These are phyloP conservation scores for Aspergillus diversus DNA, from an alignment of 495 filamentous ascomycete genomes.

Conservation along the genomic window DNA sequence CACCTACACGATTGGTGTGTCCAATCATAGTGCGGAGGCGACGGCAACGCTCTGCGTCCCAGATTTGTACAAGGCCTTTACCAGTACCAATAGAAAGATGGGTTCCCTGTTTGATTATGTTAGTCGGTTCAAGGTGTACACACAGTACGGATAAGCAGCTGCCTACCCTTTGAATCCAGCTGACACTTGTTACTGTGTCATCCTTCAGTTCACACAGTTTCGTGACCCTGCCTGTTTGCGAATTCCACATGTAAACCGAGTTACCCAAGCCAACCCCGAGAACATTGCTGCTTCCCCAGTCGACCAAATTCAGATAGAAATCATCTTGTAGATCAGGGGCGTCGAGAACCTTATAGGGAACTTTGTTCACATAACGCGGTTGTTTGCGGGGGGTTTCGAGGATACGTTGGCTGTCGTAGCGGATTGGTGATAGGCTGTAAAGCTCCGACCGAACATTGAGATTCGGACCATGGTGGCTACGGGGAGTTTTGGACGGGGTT, in stretches of 20 bases:
- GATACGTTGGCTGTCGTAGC: slow-evolving; percentile 87
- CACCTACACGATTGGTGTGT: slow-evolving; percentile 87
- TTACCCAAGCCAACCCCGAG: slow-evolving; percentile 89
- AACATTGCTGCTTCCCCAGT: slow-evolving; percentile 96
- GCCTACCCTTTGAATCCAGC: slow-evolving; percentile 85
- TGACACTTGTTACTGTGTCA: slow-evolving; percentile 94
- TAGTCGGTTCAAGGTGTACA: slow-evolving; percentile 13
- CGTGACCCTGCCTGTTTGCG: slow-evolving; percentile 79
- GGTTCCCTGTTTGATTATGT: slow-evolving; percentile 62
- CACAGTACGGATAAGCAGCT: not conserved
- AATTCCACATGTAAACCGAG: slow-evolving; percentile 99
- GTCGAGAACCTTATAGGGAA: slow-evolving; percentile 96
- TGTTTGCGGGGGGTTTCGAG: slow-evolving; percentile 86
- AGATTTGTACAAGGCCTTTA: slow-evolving; percentile 94
- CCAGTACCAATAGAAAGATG: slow-evolving; percentile 93
- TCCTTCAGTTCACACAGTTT: slow-evolving; percentile 92
- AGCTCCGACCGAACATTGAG: slow-evolving; percentile 86
- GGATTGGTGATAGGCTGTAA: slow-evolving; percentile 90
- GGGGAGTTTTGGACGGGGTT: slow-evolving; percentile 86
- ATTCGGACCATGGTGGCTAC: slow-evolving; percentile 81
- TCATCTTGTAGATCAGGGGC: slow-evolving; percentile 95
- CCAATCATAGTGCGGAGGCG: slow-evolving; percentile 94
- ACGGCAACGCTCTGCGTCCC: slow-evolving; percentile 87
- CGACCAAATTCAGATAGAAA: slow-evolving; percentile 95
- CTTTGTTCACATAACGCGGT: slow-evolving; percentile 87